These are phyloP conservation scores for Cryptosporidium canis DNA, from an alignment of 169 alveolate species.

Conservation along the genomic window DNA sequence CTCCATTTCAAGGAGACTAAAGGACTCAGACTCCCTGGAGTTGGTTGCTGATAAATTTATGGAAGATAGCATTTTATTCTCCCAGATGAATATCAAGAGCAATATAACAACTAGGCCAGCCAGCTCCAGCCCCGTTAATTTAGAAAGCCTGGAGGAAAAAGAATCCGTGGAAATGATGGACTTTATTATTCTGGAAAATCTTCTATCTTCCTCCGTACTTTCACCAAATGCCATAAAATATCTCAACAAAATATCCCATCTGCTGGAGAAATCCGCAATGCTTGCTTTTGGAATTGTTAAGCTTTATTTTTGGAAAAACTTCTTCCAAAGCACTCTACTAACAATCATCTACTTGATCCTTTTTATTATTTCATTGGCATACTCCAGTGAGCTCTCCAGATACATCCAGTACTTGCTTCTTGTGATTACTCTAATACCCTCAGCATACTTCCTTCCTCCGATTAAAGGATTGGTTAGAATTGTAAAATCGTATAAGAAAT, in stretches of 20 bases:
- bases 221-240: slow-evolving; percentile 4
- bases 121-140: neutral
- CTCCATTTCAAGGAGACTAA: neutral
- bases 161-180: neutral
- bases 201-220: slow-evolving; percentile 1
- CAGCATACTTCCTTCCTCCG: slow-evolving; percentile 25
- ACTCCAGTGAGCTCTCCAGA: slow-evolving; percentile 4
- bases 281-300: neutral
- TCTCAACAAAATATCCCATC: neutral
- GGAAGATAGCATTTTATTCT: neutral
- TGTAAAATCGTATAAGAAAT: slow-evolving; percentile 7
- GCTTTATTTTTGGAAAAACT: slow-evolving; percentile 25
- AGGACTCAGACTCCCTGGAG: neutral
- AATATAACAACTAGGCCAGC: neutral
- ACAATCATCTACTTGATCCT: neutral
- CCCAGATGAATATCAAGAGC: neutral
- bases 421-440: neutral
- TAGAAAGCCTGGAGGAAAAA: neutral
- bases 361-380: slow-evolving; percentile 7
- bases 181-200: slow-evolving; percentile 12
- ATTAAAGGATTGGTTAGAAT: slow-evolving; percentile 39
- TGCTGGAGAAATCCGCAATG: neutral
- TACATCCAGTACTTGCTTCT: slow-evolving; percentile 30
- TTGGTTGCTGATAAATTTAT: neutral
- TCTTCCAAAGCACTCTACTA: slow-evolving; percentile 4